Percentiles rank a stretch among this genome's conserved stretches.
phyloP scores from a whole-genome alignment of 1,284 basidiomycete genomes.

The Ustilago lituana region DNA sequence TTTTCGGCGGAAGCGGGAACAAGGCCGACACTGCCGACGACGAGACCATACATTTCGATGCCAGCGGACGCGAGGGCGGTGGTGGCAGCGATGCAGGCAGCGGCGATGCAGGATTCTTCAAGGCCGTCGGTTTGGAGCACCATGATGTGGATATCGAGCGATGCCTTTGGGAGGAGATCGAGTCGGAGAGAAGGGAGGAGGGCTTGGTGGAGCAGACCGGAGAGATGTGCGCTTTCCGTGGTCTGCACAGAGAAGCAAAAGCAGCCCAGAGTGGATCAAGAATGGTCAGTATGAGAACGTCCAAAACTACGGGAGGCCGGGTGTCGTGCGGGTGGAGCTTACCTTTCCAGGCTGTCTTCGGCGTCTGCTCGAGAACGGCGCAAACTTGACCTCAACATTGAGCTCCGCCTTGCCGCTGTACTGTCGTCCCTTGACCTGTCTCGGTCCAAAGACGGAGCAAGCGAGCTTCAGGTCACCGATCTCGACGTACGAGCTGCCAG shows the following conservation, averaged over 20 bases:
- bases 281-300: too few species aligned
- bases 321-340: slow-evolving; percentile 32
- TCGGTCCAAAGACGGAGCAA: slow-evolving; percentile 95
- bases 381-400: slow-evolving; percentile 95
- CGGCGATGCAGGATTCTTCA: slow-evolving; percentile 69
- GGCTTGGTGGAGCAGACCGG: slow-evolving; percentile 84
- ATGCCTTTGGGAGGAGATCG: slow-evolving; percentile 90
- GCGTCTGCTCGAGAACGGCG: slow-evolving; percentile 84
- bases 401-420: slow-evolving; percentile 87
- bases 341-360: slow-evolving; percentile 87
- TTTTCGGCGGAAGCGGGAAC: slow-evolving; percentile 5
- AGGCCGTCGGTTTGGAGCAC: slow-evolving; percentile 90
- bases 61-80: slow-evolving; percentile 88
- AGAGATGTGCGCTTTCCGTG: slow-evolving; percentile 86
- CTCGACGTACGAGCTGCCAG: slow-evolving; percentile 95
- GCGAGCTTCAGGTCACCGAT: slow-evolving; percentile 88
- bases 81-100: slow-evolving; percentile 83
- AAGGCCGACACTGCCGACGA: slow-evolving; percentile 78
- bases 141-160: slow-evolving; percentile 88
- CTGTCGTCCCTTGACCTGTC: slow-evolving; percentile 77
- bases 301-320: background rate
- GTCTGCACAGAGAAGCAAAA: slow-evolving; percentile 72
- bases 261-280: background rate
- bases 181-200: slow-evolving; percentile 84
- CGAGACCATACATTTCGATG: slow-evolving; percentile 85